Evolutionary conservation across 2,329 filamentous ascomycete species (phyloP).

Genomic region (Fusarium equiseti): DNA sequence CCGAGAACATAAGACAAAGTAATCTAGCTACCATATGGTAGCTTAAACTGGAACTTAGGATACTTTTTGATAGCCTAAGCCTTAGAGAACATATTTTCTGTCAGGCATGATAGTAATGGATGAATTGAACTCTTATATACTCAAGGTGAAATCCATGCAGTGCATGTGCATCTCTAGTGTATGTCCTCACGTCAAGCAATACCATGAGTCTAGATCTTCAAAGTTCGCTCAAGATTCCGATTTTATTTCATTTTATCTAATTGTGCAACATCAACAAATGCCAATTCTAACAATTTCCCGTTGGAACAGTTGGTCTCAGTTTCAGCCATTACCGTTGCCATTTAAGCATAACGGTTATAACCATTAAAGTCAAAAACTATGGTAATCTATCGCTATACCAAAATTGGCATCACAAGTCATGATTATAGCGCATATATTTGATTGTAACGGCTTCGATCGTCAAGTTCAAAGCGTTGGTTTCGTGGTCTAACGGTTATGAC

Average conservation of each 20-base stretch:
- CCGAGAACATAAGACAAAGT: not conserved
- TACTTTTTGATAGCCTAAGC: not conserved
- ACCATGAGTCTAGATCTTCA: not conserved
- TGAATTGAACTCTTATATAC: not conserved
- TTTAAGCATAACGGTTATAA: no score
- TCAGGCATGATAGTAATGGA: not conserved
- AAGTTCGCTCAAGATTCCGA: not conserved
- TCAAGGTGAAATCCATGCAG: not conserved
- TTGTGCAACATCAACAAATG: not conserved
- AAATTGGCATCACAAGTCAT: not conserved
- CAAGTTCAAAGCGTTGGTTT: not conserved
- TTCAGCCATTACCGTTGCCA: not conserved
- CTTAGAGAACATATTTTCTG: not conserved
- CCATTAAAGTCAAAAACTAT: no score
- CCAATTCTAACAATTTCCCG: not conserved
- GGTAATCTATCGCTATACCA: not conserved
- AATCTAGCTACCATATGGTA: not conserved
- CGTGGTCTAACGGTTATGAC: not conserved
- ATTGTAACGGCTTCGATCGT: not conserved
- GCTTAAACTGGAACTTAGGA: not conserved
- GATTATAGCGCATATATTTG: fast-evolving
- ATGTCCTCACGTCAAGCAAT: not conserved
- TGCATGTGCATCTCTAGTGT: not conserved
- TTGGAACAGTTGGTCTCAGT: not conserved
- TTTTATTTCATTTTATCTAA: not conserved